phyloP scores from a whole-genome alignment of 345 rosid genomes.

The Theobroma cacao region DNA sequence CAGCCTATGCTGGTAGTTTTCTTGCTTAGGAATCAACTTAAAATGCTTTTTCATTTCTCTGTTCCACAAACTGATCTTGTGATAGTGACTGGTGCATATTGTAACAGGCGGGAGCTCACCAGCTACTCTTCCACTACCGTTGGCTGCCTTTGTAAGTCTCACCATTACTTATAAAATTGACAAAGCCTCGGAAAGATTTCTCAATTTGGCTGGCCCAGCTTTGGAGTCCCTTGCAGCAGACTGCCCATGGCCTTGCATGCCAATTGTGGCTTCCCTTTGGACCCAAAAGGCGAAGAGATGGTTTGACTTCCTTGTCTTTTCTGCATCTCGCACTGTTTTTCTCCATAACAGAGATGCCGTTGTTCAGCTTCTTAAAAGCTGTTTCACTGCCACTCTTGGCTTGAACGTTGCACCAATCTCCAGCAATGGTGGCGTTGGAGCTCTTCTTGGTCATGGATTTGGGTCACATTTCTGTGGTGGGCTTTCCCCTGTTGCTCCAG shows the following conservation, averaged over 20 bases:
- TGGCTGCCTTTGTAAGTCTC: slow-evolving; percentile 96
- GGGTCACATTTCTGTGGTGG: slow-evolving; percentile 89
- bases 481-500: slow-evolving; percentile 90
- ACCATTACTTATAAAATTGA: slow-evolving; percentile 92
- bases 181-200: slow-evolving; percentile 77
- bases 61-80: neutral
- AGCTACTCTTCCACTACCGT: slow-evolving; percentile 88
- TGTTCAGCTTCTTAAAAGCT: slow-evolving; percentile 86
- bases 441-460: slow-evolving; percentile 95
- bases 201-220: slow-evolving; percentile 85
- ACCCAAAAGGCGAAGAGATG: slow-evolving; percentile 97
- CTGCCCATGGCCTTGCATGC: slow-evolving; percentile 99
- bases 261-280: slow-evolving; percentile 89
- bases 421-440: slow-evolving; percentile 79
- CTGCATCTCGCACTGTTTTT: slow-evolving; percentile 96
- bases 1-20: neutral
- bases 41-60: neutral
- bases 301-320: slow-evolving; percentile 90
- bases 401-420: slow-evolving; percentile 49
- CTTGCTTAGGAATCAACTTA: neutral
- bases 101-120: slow-evolving; percentile 68
- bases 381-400: slow-evolving; percentile 85
- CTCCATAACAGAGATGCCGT: slow-evolving; percentile 82
- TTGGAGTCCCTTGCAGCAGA: slow-evolving; percentile 86
- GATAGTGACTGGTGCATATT: slow-evolving; percentile 24